Conservation (phyloP, 2,329 filamentous ascomycete genomes). For the Fusarium papillatum region DNA sequence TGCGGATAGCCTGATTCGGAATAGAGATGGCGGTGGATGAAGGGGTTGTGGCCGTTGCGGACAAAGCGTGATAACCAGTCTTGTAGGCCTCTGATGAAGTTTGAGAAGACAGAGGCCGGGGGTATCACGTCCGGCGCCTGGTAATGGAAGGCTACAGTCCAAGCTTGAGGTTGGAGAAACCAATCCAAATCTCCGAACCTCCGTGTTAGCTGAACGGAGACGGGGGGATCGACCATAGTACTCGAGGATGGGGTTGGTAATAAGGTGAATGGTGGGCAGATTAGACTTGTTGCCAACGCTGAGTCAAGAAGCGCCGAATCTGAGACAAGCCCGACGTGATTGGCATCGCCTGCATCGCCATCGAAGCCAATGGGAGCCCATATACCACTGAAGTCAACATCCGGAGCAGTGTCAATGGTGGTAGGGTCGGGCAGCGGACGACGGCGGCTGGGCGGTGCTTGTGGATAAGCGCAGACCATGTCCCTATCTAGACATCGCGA, state of each 20-base stretch:
- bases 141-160: conserved; percentile 1
- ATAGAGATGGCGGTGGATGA: conserved; percentile 3
- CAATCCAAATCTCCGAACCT: not conserved
- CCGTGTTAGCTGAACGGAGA: not conserved
- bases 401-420: not conserved
- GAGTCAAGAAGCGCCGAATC: not conserved
- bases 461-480: not conserved
- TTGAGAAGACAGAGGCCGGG: not conserved
- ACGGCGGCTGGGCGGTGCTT: not conserved
- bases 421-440: not conserved
- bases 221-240: not conserved
- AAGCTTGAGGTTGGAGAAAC: conserved; percentile 1
- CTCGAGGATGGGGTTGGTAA: not conserved
- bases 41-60: conserved; percentile 3
- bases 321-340: not conserved
- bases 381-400: not conserved
- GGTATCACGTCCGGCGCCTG: not conserved
- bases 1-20: not conserved
- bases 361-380: not conserved
- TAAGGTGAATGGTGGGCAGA: not conserved
- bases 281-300: not conserved
- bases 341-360: not conserved
- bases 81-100: conserved; percentile 3
- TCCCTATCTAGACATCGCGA: not conserved
- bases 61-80: conserved; percentile 3